Evolutionary conservation across 2,329 filamentous ascomycete genomes (phyloP).

Genomic region (Juglanconis oblonga): DNA sequence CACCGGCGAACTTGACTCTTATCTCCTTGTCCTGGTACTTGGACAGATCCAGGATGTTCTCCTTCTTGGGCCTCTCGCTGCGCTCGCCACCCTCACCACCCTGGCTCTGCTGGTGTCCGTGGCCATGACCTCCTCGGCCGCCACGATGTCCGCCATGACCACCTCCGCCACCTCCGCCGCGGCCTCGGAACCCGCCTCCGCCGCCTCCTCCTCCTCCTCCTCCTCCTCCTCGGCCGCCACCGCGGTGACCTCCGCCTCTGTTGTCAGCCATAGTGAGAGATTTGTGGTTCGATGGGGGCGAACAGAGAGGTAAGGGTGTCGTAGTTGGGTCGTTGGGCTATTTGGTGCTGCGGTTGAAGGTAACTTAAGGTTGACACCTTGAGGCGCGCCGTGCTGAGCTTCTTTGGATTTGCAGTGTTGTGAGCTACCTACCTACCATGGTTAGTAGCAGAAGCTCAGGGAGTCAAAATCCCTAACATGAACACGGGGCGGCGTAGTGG

Average conservation of each 20-base stretch:
- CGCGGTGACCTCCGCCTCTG: conserved; percentile 45
- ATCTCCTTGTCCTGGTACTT: conserved; percentile 99
- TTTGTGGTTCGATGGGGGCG: too few species aligned
- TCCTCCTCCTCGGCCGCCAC: conserved; percentile 43
- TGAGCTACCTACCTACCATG: too few species aligned
- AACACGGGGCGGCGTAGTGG: too few species aligned
- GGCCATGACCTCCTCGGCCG: conserved; percentile 39
- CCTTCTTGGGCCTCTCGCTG: conserved; percentile 88
- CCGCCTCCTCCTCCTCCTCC: conserved; percentile 36
- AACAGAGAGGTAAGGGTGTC: too few species aligned
- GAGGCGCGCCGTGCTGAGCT: too few species aligned
- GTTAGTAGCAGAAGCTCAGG: too few species aligned
- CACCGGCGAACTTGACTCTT: conserved; percentile 93
- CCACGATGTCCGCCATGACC: conserved; percentile 44
- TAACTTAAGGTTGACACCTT: too few species aligned
- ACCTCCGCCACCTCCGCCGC: conserved; percentile 43
- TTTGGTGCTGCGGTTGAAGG: too few species aligned
- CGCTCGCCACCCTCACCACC: conserved; percentile 48
- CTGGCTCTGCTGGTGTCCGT: conserved; percentile 37
- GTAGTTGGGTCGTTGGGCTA: too few species aligned
- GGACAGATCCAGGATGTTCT: conserved; percentile 91
- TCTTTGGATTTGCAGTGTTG: too few species aligned
- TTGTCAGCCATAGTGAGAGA: conserved; percentile 47
- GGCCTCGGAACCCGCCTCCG: too few species aligned
- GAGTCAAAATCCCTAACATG: too few species aligned